phyloP scores from a whole-genome alignment of 2,329 filamentous ascomycete species.

The Corynespora cassiicola region DNA sequence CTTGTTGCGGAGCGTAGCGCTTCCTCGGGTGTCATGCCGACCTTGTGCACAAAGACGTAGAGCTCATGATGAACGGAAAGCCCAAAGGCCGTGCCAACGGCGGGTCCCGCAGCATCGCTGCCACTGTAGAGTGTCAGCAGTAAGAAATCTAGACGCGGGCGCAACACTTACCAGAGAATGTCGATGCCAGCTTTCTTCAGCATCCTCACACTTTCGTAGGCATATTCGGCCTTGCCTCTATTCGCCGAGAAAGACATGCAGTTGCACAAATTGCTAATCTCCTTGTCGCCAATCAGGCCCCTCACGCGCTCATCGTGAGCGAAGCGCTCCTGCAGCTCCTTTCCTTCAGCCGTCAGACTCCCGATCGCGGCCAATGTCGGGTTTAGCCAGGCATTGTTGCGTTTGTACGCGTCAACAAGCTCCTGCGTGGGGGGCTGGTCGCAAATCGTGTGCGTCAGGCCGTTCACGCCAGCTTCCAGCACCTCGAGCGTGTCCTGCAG shows the following conservation, averaged over 20 bases:
- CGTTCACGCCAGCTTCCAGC: constrained; percentile 50
- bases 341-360: constrained; percentile 49
- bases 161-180: constrained; percentile 45
- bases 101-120: constrained; percentile 51
- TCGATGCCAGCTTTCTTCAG: constrained; percentile 49
- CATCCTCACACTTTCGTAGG: constrained; percentile 49
- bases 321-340: constrained; percentile 45
- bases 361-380: constrained; percentile 51
- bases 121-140: constrained; percentile 37
- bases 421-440: constrained; percentile 48
- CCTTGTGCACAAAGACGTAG: constrained; percentile 48
- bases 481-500: constrained; percentile 51
- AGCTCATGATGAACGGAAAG: constrained; percentile 53
- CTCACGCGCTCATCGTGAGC: constrained; percentile 48
- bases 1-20: constrained; percentile 50
- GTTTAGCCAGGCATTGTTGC: constrained; percentile 51
- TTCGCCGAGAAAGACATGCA: constrained; percentile 49
- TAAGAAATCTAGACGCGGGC: too few species aligned
- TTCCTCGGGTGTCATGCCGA: constrained; percentile 51
- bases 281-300: constrained; percentile 40
- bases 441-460: constrained; percentile 52
- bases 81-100: constrained; percentile 53
- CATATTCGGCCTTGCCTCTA: constrained; percentile 45
- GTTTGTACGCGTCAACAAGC: constrained; percentile 51
- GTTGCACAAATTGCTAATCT: constrained; percentile 44